Conservation (phyloP, 1,284 basidiomycete species). For the Puccinia triticina region DNA sequence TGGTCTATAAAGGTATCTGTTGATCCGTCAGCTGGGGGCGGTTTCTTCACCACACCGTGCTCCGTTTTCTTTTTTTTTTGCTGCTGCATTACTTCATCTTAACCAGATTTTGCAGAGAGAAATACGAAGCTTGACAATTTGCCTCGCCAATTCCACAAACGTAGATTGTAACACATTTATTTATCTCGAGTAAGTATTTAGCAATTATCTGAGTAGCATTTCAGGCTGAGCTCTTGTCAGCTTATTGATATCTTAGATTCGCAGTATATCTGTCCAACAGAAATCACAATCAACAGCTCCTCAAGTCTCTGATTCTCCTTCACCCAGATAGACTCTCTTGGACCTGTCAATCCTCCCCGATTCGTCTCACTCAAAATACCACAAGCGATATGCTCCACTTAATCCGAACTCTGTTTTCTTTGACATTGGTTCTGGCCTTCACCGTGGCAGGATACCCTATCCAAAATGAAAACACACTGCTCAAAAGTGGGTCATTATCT, state of each 20-base stretch:
- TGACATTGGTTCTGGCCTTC: conserved; percentile 35
- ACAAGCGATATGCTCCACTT: conserved; percentile 30
- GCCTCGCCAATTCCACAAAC: conserved; percentile 20
- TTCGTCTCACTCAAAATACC: conserved; percentile 23
- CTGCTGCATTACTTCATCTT: conserved; percentile 28
- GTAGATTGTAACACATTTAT: conserved; percentile 10
- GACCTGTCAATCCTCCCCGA: conserved; percentile 26
- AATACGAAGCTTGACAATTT: conserved; percentile 32
- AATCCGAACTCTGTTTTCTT: conserved; percentile 38
- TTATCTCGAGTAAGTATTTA: background rate
- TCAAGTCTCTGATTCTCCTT: background rate
- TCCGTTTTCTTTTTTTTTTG: background rate
- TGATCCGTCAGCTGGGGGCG: conserved; percentile 13
- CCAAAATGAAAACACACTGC: background rate
- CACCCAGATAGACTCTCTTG: background rate
- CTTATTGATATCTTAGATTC: conserved; percentile 28
- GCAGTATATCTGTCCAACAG: conserved; percentile 11
- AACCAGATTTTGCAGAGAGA: conserved; percentile 23
- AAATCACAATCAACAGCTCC: background rate
- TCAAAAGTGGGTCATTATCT: background rate
- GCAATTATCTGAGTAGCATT: conserved; percentile 19
- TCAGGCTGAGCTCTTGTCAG: conserved; percentile 21
- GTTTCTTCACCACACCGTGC: conserved; percentile 10
- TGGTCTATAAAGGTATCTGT: conserved; percentile 19
- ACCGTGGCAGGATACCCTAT: conserved; percentile 21